These are phyloP conservation scores for Cucumis sativus DNA, from an alignment of 306 rosid species.

Conservation along the genomic window Cucumber_9930_V3 NC_026660.2:28309501-28310000, in stretches of 20 bases:
- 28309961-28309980: slow-evolving; percentile 33
- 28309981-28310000: slow-evolving; percentile 66
- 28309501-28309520: background rate
- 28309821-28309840: slow-evolving; percentile 73
- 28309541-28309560: background rate
- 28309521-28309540: background rate
- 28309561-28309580: background rate
- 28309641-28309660: slow-evolving; percentile 16
- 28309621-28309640: background rate
- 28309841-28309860: slow-evolving; percentile 41
- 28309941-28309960: slow-evolving; percentile 48
- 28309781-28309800: slow-evolving; percentile 54
- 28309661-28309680: slow-evolving; percentile 51
- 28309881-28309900: slow-evolving; percentile 43
- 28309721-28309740: slow-evolving; percentile 53
- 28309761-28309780: slow-evolving; percentile 51
- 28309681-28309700: slow-evolving; percentile 56
- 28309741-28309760: slow-evolving; percentile 53
- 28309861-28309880: slow-evolving; percentile 51
- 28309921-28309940: slow-evolving; percentile 25
- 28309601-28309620: background rate
- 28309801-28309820: slow-evolving; percentile 52
- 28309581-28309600: background rate
- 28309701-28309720: slow-evolving; percentile 64
- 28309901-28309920: slow-evolving; percentile 59